Percentiles rank a stretch among this genome's conserved stretches.
These are phyloP conservation scores for Metschnikowia rubicola DNA, from an alignment of 805 yeast genomes.

Conservation along the genomic window DNA sequence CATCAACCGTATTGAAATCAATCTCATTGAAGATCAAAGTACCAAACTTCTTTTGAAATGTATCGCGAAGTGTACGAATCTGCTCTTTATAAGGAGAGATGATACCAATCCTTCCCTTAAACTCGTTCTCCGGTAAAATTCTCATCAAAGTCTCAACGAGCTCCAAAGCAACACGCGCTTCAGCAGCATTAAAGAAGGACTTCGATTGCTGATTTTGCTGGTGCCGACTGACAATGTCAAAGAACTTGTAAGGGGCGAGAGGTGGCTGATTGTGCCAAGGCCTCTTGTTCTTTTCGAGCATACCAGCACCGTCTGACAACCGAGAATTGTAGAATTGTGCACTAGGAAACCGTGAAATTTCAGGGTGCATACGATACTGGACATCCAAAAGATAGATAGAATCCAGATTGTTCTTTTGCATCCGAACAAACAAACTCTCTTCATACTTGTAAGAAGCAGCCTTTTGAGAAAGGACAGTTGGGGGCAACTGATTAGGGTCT, in stretches of 20 bases:
- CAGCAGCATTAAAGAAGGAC: slow-evolving; percentile 68
- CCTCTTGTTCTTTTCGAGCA: slow-evolving; percentile 54
- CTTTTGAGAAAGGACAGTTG: slow-evolving; percentile 86
- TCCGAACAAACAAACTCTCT: slow-evolving; percentile 89
- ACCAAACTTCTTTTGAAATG: slow-evolving; percentile 63
- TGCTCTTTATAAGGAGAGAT: slow-evolving; percentile 96
- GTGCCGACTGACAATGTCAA: slow-evolving; percentile 62
- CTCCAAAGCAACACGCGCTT: slow-evolving; percentile 71
- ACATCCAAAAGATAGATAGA: slow-evolving; percentile 76
- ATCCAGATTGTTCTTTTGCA: slow-evolving; percentile 64
- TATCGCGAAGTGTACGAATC: slow-evolving; percentile 51
- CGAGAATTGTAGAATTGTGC: slow-evolving; percentile 70
- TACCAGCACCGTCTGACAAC: slow-evolving; percentile 74
- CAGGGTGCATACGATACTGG: slow-evolving; percentile 98
- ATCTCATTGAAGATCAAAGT: slow-evolving; percentile 57
- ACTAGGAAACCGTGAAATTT: slow-evolving; percentile 84
- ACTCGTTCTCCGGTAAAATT: slow-evolving; percentile 47
- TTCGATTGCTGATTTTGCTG: slow-evolving; percentile 59
- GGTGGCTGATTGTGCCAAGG: slow-evolving; percentile 68
- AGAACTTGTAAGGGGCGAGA: slow-evolving; percentile 76
- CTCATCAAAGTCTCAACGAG: slow-evolving; percentile 51
- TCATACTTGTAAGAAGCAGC: slow-evolving; percentile 82
- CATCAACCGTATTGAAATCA: slow-evolving; percentile 94
- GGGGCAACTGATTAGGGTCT: slow-evolving; percentile 97
- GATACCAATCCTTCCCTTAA: slow-evolving; percentile 76